phyloP scores from a whole-genome alignment of 2,329 filamentous ascomycete species.

The Arthrobotrys megalospora region DNA sequence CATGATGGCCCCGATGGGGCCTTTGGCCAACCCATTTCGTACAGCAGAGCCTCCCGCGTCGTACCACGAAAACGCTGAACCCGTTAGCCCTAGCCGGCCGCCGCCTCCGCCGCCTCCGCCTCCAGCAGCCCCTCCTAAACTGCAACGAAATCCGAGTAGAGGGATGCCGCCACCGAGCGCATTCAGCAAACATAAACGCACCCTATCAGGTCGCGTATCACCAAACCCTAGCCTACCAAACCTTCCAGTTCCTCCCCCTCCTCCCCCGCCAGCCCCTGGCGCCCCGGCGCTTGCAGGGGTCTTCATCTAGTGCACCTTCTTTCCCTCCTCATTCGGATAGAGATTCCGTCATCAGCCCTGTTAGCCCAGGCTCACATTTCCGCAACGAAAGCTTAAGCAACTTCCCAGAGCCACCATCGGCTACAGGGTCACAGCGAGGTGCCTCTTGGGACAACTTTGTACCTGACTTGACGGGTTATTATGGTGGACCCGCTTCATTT shows the following conservation, averaged over 20 bases:
- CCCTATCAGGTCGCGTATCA: constrained; percentile 37
- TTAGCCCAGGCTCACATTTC: constrained; percentile 1
- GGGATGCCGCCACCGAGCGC: constrained; percentile 41
- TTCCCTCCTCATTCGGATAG: constrained; percentile 3
- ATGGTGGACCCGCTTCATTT: constrained; percentile 38
- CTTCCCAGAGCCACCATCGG: constrained; percentile 41
- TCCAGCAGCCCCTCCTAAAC: constrained; percentile 14
- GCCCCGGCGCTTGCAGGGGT: background rate
- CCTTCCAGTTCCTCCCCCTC: constrained; percentile 33
- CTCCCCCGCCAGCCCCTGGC: constrained; percentile 29
- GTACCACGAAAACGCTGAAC: constrained; percentile 32
- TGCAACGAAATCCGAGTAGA: constrained; percentile 40
- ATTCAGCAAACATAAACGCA: constrained; percentile 42
- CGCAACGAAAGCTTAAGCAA: constrained; percentile 36
- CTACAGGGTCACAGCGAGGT: constrained; percentile 23
- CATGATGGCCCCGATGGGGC: constrained; percentile 23
- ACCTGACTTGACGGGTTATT: constrained; percentile 45
- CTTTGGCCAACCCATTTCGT: constrained; percentile 50
- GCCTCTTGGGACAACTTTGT: constrained; percentile 35
- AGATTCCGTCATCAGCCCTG: constrained; percentile 6
- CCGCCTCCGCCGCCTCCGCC: constrained; percentile 38
- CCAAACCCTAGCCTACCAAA: constrained; percentile 40
- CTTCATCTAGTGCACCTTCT: background rate
- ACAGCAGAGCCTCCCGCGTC: constrained; percentile 22
- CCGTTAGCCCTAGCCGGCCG: constrained; percentile 23